A percentile compares a stretch with the other conserved stretches of the same genome.
Conservation (phyloP, 108 stramenopile genomes). For the Conticribra weissflogii region DNA sequence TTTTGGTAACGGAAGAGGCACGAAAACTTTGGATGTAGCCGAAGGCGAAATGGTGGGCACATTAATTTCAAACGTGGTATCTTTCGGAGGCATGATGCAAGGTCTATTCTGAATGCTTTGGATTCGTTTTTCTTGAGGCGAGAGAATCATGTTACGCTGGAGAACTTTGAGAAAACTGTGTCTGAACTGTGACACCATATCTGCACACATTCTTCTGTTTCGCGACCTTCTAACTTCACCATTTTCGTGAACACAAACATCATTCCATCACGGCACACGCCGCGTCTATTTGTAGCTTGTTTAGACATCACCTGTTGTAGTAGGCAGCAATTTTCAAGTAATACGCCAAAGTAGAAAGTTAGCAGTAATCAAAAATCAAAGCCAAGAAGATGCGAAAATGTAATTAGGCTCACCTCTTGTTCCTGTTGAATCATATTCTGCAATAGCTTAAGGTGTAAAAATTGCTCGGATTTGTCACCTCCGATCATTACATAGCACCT, state of each 20-base stretch:
- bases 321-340: neutral
- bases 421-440: constrained; percentile 29
- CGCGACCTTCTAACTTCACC: neutral
- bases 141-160: neutral
- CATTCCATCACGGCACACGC: neutral
- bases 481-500: constrained; percentile 38
- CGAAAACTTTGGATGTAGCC: neutral
- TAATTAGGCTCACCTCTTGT: constrained; percentile 2
- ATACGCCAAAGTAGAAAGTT: neutral
- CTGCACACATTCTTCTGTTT: neutral
- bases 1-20: constrained; percentile 44
- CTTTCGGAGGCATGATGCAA: neutral
- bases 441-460: constrained; percentile 20
- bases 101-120: neutral
- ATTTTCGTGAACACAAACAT: neutral
- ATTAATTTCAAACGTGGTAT: constrained; percentile 8
- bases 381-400: too few species aligned
- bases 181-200: neutral
- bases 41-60: constrained; percentile 1
- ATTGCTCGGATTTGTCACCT: constrained; percentile 19
- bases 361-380: neutral
- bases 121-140: neutral
- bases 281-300: neutral
- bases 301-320: neutral
- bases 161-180: neutral